Base-by-base conservation (phyloP, 2,329 filamentous ascomycete species). In the Aotearoamyces nothofagi region DNA sequence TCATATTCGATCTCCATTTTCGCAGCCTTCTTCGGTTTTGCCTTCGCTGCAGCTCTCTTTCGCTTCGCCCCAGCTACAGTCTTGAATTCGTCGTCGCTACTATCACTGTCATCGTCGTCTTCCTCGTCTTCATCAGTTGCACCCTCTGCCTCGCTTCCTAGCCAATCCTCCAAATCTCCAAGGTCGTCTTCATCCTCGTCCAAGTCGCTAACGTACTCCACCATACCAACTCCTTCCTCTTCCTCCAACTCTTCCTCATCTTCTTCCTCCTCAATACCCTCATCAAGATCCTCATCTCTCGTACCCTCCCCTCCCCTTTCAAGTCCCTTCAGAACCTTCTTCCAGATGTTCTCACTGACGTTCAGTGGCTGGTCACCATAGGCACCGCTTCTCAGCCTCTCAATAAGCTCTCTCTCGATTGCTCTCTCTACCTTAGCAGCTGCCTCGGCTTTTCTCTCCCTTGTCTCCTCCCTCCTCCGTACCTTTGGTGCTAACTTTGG, bases 341-440 rank as follows among this genome's bases (percentile, higher is more conserved):
- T 92, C 90, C 90, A 98, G 36, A 98, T 83, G 9, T 70, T 67
- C 53, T 94, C 84, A 53, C 92, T 90, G 29, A 93, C 86, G 50
- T 98, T 98, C 40, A 98, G 63, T 23, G 90, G 90, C 50, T 82
- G 73, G 45, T 96, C 86, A 31, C 90, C 90, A 54, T 98, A 96
- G 3, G 86, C 86, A 25, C 90, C 90, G 48, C 83, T 86, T 40
- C 86, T 69, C 53, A 98, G 58, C 43, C 90, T 66, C 56, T 96
- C 83, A 43, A 98, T 78, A 41, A 98, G 64, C 57, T 96, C 87
- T 31, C 90, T 66, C 65, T 98, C 90, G 53, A 98, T 96, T 5
- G 84, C 84, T 40, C 83, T 66, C 64, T 98, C 90, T 36, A 98
- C 73, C 69, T 94, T 94, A 13, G 90, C 90, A 5, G 81, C 81